These are phyloP conservation scores for Corchorus olitorius DNA, from an alignment of 345 rosid species.

Conservation along the genomic window DNA sequence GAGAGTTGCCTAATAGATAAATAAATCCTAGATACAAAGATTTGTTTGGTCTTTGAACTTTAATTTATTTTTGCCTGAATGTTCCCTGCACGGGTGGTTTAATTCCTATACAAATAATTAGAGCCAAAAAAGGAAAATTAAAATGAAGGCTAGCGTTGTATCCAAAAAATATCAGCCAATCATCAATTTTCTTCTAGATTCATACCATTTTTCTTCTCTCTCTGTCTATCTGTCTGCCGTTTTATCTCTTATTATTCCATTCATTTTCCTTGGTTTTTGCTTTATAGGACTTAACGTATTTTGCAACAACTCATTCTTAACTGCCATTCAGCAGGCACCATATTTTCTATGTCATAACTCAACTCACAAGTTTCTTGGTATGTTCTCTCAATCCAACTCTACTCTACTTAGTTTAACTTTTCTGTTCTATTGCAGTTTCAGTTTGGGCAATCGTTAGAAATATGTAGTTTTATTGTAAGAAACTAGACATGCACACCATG, in stretches of 20 bases:
- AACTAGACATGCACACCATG: background rate
- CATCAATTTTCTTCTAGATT: background rate
- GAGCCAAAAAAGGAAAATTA: background rate
- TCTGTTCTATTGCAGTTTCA: background rate
- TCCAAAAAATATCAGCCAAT: conserved; percentile 34
- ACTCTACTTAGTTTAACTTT: background rate
- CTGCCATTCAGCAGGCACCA: background rate
- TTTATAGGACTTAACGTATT: conserved; percentile 11
- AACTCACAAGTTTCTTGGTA: conserved; percentile 19
- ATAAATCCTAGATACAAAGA: background rate
- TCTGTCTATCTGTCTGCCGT: conserved; percentile 19
- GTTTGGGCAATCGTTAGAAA: background rate
- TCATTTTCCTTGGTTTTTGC: conserved; percentile 14
- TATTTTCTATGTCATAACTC: background rate
- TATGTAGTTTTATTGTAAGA: background rate
- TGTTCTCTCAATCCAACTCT: background rate
- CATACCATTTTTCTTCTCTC: background rate
- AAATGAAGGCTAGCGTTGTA: conserved; percentile 29
- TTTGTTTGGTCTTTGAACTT: background rate
- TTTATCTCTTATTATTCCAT: conserved; percentile 9
- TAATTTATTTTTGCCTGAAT: background rate
- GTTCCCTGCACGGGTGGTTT: background rate
- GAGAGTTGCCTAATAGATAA: background rate
- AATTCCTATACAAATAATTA: background rate
- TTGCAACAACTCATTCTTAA: background rate